phyloP scores from a whole-genome alignment of 2,329 filamentous ascomycete species.

The Neopestalotiopsis clavispora region DNA sequence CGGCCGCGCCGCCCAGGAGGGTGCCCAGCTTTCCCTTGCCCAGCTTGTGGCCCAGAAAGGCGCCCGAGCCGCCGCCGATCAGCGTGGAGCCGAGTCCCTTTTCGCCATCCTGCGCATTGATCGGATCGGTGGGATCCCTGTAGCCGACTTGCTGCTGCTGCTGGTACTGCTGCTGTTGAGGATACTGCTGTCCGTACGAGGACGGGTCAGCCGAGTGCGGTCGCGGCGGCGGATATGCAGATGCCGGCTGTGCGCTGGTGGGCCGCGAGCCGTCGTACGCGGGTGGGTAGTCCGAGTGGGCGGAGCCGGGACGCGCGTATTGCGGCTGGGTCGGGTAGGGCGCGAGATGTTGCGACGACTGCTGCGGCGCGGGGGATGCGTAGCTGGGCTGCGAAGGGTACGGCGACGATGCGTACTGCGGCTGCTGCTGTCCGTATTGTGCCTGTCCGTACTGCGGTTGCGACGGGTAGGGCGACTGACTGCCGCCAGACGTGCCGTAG shows the following conservation, averaged over 20 bases:
- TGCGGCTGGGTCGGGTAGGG: conserved; percentile 31
- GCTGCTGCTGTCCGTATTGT: neutral
- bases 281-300: conserved; percentile 31
- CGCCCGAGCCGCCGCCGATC: conserved; percentile 57
- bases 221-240: conserved; percentile 22
- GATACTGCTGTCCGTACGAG: conserved; percentile 20
- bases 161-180: neutral
- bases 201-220: conserved; percentile 34
- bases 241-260: conserved; percentile 6
- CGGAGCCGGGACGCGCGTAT: conserved; percentile 33
- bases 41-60: conserved; percentile 57
- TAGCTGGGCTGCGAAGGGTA: conserved; percentile 29
- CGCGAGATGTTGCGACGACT: conserved; percentile 27
- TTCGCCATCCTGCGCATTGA: conserved; percentile 47
- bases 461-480: conserved; percentile 24
- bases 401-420: conserved; percentile 22
- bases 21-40: conserved; percentile 59
- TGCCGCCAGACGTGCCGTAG: conserved; percentile 26
- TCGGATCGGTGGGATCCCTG: conserved; percentile 9
- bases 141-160: conserved; percentile 14
- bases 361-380: conserved; percentile 23
- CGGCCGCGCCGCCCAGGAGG: conserved; percentile 55
- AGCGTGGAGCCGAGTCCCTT: conserved; percentile 60
- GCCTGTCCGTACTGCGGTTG: conserved; percentile 27
- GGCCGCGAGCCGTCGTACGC: conserved; percentile 14